Evolutionary conservation across 164 flowering plant species (phyloP).

Genomic region (Malania oleifera): DNA sequence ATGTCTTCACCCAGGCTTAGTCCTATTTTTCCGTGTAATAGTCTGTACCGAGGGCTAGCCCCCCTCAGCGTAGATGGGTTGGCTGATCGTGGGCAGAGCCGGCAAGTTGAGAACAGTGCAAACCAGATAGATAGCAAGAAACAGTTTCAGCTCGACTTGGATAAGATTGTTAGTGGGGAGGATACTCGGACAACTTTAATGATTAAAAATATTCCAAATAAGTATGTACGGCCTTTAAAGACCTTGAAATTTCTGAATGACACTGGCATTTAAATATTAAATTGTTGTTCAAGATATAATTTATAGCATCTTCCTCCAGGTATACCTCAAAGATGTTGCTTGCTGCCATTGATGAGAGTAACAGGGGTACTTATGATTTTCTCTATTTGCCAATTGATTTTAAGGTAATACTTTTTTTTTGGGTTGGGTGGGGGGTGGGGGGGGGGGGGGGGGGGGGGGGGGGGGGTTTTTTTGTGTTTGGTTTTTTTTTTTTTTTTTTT

Average conservation of each 20-base stretch:
- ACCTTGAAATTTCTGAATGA: background rate
- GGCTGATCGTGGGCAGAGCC: conserved; percentile 56
- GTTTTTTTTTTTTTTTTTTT: too few species aligned
- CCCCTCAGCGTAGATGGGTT: conserved; percentile 44
- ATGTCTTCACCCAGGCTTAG: conserved; percentile 60
- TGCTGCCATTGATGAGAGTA: conserved; percentile 80
- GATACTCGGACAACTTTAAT: conserved; percentile 86
- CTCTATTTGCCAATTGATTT: conserved; percentile 96
- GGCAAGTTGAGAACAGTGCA: conserved; percentile 56
- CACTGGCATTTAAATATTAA: background rate
- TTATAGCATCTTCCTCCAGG: conserved; percentile 22
- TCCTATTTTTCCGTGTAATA: conserved; percentile 49
- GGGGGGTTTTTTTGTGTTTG: too few species aligned
- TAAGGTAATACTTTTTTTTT: conserved; percentile 46
- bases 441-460: background rate
- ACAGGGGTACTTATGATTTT: conserved; percentile 81
- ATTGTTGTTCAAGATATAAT: too few species aligned
- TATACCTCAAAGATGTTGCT: conserved; percentile 93
- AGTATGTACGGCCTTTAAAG: conserved; percentile 40
- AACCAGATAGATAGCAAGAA: conserved; percentile 66
- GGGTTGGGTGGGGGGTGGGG: background rate
- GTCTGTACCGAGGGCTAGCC: conserved; percentile 40
- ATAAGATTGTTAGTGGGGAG: conserved; percentile 73
- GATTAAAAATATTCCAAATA: conserved; percentile 96
- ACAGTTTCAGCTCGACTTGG: conserved; percentile 87